These are phyloP conservation scores for Penicillium maclennaniae DNA, from an alignment of 495 filamentous ascomycete species.

Conservation along the genomic window DNA sequence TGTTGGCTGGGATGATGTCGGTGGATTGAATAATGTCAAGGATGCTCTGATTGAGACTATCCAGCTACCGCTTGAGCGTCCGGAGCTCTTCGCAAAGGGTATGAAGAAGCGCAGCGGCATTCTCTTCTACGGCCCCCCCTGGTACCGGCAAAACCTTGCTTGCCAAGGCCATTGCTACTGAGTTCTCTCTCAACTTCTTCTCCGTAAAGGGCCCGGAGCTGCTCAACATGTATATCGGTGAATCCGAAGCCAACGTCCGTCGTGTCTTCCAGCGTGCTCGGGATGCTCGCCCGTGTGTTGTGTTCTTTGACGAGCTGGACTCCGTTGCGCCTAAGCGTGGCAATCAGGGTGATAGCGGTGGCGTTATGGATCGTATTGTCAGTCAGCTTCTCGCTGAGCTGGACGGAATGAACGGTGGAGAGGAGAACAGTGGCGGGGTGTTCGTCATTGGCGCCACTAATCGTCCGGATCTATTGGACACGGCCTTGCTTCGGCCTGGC, in stretches of 20 bases:
- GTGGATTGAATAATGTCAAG: constrained; percentile 89
- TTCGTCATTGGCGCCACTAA: constrained; percentile 99
- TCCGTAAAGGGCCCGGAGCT: constrained; percentile 96
- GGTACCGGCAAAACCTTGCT: constrained; percentile 96
- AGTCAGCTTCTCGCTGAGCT: constrained; percentile 92
- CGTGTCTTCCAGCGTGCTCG: constrained; percentile 92
- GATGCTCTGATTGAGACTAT: constrained; percentile 96
- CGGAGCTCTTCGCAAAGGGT: constrained; percentile 93
- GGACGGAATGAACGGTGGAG: constrained; percentile 94
- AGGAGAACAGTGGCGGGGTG: constrained; percentile 80
- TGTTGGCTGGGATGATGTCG: constrained; percentile 94
- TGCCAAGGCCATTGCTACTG: constrained; percentile 96
- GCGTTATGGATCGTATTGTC: constrained; percentile 99
- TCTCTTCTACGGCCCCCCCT: constrained; percentile 94
- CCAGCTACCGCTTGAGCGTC: constrained; percentile 84
- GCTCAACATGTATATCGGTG: constrained; percentile 99
- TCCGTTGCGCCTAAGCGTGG: constrained; percentile 96
- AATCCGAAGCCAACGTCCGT: constrained; percentile 95
- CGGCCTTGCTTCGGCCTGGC: constrained; percentile 83
- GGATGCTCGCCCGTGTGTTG: constrained; percentile 94
- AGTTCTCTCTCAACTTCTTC: constrained; percentile 99
- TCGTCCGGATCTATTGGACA: constrained; percentile 87
- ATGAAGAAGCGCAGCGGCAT: constrained; percentile 99
- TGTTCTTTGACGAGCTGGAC: constrained; percentile 98
- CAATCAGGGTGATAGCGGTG: constrained; percentile 95